Percentiles rank a stretch among this genome's conserved stretches.
These are phyloP conservation scores for Linnemannia exigua DNA, from an alignment of 192 early-diverging fungal species.

Conservation along the genomic window DNA sequence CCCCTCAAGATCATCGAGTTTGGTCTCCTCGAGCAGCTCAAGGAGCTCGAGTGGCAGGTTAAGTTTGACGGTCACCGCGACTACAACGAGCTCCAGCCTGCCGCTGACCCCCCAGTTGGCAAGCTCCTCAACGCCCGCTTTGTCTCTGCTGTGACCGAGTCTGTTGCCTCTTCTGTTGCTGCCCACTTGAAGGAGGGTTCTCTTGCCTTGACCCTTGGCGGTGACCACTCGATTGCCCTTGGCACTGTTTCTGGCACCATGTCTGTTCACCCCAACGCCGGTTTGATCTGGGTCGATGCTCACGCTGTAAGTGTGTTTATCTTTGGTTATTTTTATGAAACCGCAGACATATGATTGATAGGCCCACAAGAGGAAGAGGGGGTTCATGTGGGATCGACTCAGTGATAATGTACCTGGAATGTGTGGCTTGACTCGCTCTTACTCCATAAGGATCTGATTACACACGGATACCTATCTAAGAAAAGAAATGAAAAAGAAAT, in stretches of 20 bases:
- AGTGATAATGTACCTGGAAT: not conserved
- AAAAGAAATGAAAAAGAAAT: not conserved
- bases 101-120: conserved; percentile 77
- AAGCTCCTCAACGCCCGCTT: conserved; percentile 89
- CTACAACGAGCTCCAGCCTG: conserved; percentile 76
- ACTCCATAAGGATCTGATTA: not conserved
- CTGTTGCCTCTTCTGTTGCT: conserved; percentile 75
- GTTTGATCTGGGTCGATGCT: conserved; percentile 96
- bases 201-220: conserved; percentile 93
- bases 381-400: too few relatives aligned
- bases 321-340: conserved; percentile 6
- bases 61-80: conserved; percentile 83
- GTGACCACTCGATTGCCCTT: conserved; percentile 95
- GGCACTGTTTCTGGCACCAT: conserved; percentile 89
- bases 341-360: not conserved
- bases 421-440: not conserved
- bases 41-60: conserved; percentile 84
- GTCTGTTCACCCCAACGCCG: conserved; percentile 81
- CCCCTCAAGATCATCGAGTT: conserved; percentile 86
- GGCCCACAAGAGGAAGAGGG: too few relatives aligned
- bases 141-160: conserved; percentile 83
- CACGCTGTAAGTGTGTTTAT: conserved; percentile 83
- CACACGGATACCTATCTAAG: not conserved
- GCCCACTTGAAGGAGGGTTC: conserved; percentile 73
- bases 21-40: conserved; percentile 87